phyloP scores from a whole-genome alignment of 108 stramenopile species.

The Seminavis robusta region DNA sequence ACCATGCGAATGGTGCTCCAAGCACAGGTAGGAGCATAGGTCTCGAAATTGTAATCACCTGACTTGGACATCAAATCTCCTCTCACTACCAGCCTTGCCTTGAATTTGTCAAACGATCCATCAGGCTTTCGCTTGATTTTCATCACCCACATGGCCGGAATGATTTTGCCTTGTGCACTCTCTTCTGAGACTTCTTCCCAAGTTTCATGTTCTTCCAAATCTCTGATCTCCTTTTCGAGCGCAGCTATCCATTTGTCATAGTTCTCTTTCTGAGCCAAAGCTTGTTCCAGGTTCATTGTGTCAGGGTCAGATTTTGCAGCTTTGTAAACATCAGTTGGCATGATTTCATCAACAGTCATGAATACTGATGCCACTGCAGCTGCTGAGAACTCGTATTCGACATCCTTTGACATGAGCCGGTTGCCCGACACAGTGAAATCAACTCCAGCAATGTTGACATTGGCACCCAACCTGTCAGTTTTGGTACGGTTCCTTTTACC shows the following conservation, averaged over 20 bases:
- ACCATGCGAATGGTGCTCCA: slow-evolving; percentile 19
- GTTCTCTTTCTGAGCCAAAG: not conserved
- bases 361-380: too few species aligned
- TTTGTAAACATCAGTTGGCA: not conserved
- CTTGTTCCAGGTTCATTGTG: not conserved
- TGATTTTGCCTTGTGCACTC: slow-evolving; percentile 24
- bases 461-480: too few species aligned
- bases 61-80: slow-evolving; percentile 11
- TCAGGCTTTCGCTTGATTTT: slow-evolving; percentile 37
- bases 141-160: slow-evolving; percentile 31
- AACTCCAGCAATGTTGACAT: too few species aligned
- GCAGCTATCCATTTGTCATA: not conserved
- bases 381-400: too few species aligned
- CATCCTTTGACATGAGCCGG: too few species aligned
- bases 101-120: slow-evolving; percentile 41
- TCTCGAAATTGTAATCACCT: not conserved
- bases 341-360: too few species aligned
- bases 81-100: slow-evolving; percentile 29
- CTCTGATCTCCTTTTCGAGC: not conserved
- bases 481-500: too few species aligned
- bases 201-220: not conserved
- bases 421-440: too few species aligned
- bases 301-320: not conserved
- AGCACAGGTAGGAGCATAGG: slow-evolving; percentile 16
- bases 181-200: slow-evolving; percentile 8